phyloP scores from a whole-genome alignment of 257 asterid genomes.

The Nicotiana attenuata region DNA sequence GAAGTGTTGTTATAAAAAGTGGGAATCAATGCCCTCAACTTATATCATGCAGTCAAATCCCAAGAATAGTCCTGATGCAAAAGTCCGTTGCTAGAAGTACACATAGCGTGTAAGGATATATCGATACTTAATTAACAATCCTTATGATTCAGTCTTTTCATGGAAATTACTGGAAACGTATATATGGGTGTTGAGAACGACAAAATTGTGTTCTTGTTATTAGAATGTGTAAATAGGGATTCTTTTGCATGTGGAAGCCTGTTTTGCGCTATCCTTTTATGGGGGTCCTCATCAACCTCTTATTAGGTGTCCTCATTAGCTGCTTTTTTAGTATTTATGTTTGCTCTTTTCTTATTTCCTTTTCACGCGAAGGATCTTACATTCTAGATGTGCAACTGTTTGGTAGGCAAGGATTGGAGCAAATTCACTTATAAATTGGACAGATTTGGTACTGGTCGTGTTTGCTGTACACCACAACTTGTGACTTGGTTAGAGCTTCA shows the following conservation, averaged over 20 bases:
- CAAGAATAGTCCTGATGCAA: background rate
- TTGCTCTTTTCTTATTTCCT: background rate
- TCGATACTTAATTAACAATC: background rate
- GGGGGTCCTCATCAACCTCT: too few relatives aligned
- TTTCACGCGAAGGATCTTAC: background rate
- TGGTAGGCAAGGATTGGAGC: background rate
- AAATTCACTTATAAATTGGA: background rate
- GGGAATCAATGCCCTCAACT: background rate
- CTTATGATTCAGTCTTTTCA: background rate
- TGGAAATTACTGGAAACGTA: background rate
- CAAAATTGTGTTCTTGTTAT: background rate
- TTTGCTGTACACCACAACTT: background rate
- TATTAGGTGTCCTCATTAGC: background rate
- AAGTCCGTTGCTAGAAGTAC: background rate
- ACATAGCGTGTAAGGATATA: background rate
- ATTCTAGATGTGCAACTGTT: background rate
- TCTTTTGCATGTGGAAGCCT: background rate
- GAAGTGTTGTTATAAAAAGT: too few relatives aligned
- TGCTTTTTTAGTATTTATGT: background rate
- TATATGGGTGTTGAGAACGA: background rate
- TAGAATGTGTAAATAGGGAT: background rate
- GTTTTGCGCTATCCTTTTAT: background rate
- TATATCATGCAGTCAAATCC: background rate
- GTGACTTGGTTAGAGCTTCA: background rate
- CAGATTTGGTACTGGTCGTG: background rate